A percentile compares a stretch with the other conserved stretches of the same genome.
These are phyloP conservation scores for Ophiocordyceps camponoti-saundersi DNA, from an alignment of 2,329 filamentous ascomycete species.

Conservation along the genomic window DNA sequence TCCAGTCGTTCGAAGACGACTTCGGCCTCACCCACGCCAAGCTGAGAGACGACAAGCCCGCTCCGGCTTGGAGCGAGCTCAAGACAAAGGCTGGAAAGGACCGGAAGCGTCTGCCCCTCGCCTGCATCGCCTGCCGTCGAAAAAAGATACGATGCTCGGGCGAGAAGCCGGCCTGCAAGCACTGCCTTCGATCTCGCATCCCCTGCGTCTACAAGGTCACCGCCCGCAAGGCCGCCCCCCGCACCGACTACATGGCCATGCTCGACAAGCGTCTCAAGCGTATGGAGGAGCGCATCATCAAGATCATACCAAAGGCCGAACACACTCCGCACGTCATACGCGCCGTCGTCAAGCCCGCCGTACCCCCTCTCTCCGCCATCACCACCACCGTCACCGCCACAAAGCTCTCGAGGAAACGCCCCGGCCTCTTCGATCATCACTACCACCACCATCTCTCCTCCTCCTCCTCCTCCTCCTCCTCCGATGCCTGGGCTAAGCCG, in stretches of 20 bases:
- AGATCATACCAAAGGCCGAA: constrained; percentile 79
- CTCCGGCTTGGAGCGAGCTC: constrained; percentile 62
- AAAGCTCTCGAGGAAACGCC: constrained; percentile 49
- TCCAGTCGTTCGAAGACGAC: constrained; percentile 38
- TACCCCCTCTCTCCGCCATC: constrained; percentile 29
- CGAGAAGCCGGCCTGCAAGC: constrained; percentile 94
- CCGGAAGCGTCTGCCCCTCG: constrained; percentile 76
- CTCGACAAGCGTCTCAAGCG: constrained; percentile 86
- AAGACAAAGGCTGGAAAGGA: constrained; percentile 93
- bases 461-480: constrained; percentile 58
- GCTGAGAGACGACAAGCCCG: constrained; percentile 38
- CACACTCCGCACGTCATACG: constrained; percentile 53
- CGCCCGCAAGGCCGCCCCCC: constrained; percentile 77
- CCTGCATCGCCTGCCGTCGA: constrained; percentile 85
- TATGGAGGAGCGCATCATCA: constrained; percentile 97
- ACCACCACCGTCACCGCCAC: too few relatives aligned
- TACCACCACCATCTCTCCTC: too few relatives aligned
- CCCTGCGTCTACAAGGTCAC: constrained; percentile 98
- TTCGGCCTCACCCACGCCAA: constrained; percentile 37
- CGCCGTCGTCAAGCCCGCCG: constrained; percentile 68
- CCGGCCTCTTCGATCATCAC: constrained; percentile 48
- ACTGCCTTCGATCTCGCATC: constrained; percentile 80
- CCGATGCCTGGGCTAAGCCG: constrained; percentile 64
- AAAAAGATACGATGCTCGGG: constrained; percentile 98
- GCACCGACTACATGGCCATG: constrained; percentile 99